Evolutionary conservation across 768 basidiomycete species (phyloP).

Genomic region (Boletales sp.): DNA sequence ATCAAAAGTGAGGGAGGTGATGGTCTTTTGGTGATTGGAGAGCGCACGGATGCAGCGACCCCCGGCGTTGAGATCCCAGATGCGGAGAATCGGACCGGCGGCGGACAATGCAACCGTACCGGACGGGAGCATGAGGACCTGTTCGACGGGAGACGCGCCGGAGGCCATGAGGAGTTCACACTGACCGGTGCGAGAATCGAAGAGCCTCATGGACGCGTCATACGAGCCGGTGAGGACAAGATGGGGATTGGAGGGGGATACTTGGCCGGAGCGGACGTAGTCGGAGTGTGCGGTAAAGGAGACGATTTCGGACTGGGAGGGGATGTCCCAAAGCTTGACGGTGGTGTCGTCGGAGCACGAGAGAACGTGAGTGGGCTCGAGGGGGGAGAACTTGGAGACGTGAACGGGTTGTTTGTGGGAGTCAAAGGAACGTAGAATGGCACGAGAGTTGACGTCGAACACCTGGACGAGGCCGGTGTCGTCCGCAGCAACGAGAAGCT

Average conservation of each 20-base stretch:
- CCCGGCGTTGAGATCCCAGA: conserved; percentile 94
- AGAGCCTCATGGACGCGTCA: conserved; percentile 85
- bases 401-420: conserved; percentile 96
- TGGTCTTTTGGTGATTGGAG: conserved; percentile 97
- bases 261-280: conserved; percentile 92
- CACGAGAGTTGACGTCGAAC: conserved; percentile 91
- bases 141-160: conserved; percentile 69
- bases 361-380: conserved; percentile 77
- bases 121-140: conserved; percentile 90
- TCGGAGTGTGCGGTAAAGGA: conserved; percentile 89
- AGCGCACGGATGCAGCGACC: conserved; percentile 86
- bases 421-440: conserved; percentile 88
- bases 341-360: conserved; percentile 97
- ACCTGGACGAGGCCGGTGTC: conserved; percentile 89
- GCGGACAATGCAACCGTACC: conserved; percentile 81
- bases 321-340: conserved; percentile 91
- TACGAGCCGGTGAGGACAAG: conserved; percentile 92
- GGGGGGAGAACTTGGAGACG: conserved; percentile 85
- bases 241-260: conserved; percentile 78
- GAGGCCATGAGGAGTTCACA: conserved; percentile 79
- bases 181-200: conserved; percentile 78
- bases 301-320: conserved; percentile 73
- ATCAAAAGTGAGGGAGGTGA: conserved; percentile 86
- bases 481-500: conserved; percentile 91
- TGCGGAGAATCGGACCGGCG: conserved; percentile 87